Evolutionary conservation across 805 yeast genomes (phyloP), one percentile per base, ranked within the genome.

Genomic region (Blastobotrys chiropterorum): DNA sequence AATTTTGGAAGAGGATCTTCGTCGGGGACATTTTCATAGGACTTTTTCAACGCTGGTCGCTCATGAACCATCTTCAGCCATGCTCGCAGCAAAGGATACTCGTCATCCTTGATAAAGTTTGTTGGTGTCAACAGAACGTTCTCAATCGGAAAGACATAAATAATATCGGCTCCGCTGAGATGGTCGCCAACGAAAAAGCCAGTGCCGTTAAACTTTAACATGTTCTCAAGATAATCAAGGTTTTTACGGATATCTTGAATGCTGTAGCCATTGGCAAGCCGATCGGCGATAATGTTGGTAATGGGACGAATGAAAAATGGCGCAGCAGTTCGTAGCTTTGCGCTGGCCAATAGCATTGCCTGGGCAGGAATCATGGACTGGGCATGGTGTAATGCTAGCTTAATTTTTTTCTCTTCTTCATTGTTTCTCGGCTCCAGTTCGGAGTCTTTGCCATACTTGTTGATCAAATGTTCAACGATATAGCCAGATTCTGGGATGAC

Each of bases 101-200:
- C 34, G 34, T 26, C 34, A 5, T 5, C 8, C 34, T 26, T 26
- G 34, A 26, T 26, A 26, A 6, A 40, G 40, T 3, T 17, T 6
- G n/a, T 44, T 4, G n/a, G 47, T 6, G 34, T 26, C 34, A 26
- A 26, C 11, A 26, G 34, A 5, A 26, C 50, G 42, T 31, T 17
- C 40, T 58, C 53, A 20, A 71, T 31, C 0, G 83, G 82, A 66
- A 75, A 81, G 0, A 71, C 63, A 56, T 81, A 64, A 49, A 81
- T 72, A 50, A 85, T 74, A 64, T 85, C 92, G 3, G 86, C 86
- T 56, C 80, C 73, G 13, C 82, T 71, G 47, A 82, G 60, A 48
- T 76, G 79, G 55, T 78, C 78, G 44, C 86, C 85, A 48, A 81
- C 86, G 21, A 83, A 67, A 67, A 68, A 85, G 1, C 83, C 84